A percentile compares a stretch with the other conserved stretches of the same genome.
Conservation (phyloP, 345 rosid genomes). For the Eucalyptus polybractea region DNA sequence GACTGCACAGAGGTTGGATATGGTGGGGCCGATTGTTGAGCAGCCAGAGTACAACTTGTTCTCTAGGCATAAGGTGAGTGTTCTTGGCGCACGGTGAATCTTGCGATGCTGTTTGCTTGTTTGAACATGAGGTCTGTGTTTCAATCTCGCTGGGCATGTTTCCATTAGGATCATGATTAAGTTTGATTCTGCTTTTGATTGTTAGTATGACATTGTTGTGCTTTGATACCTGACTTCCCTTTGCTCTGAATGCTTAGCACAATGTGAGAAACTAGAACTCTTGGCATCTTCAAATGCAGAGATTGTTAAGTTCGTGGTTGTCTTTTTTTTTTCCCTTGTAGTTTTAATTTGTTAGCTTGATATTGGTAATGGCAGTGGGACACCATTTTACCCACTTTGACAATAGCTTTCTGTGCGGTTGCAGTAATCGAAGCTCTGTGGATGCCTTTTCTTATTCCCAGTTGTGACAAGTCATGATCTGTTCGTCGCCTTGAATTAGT, state of each 20-base stretch:
- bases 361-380: not conserved
- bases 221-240: not conserved
- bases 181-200: not conserved
- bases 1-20: conserved; percentile 63
- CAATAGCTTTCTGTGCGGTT: not conserved
- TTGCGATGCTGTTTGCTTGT: not conserved
- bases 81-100: not conserved
- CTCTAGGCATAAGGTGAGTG: conserved; percentile 74
- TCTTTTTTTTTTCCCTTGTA: not conserved
- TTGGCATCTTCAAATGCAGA: not conserved
- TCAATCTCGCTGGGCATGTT: not conserved
- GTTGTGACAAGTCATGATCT: not conserved
- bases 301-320: not conserved
- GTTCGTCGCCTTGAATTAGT: not conserved
- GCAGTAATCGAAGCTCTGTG: not conserved
- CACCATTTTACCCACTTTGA: not conserved
- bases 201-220: not conserved
- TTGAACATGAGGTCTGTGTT: not conserved
- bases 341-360: not conserved
- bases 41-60: conserved; percentile 92
- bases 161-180: not conserved
- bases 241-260: not conserved
- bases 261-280: not conserved
- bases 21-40: conserved; percentile 95
- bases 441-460: not conserved